A percentile compares a stretch with the other conserved stretches of the same genome.
Conservation (phyloP, 2,329 filamentous ascomycete species). For the Penicillium sp. region DNA sequence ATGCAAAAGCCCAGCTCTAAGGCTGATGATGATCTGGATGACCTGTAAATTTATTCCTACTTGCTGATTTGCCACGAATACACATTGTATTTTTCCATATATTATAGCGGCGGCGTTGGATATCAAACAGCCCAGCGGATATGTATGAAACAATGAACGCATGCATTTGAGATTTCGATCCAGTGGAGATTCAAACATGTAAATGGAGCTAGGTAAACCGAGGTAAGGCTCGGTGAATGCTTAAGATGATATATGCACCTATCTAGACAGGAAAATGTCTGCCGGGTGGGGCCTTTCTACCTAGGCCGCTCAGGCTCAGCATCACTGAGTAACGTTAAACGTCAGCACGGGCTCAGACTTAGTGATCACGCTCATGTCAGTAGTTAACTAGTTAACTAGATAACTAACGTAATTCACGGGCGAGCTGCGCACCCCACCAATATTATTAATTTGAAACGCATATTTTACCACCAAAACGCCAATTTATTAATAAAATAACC, state of each 20-base stretch:
- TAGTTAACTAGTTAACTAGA: too few relatives aligned
- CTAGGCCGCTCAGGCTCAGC: too few relatives aligned
- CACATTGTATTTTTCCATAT: constrained; percentile 17
- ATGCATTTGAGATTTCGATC: neutral
- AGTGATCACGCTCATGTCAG: too few relatives aligned
- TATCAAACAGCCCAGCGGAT: neutral
- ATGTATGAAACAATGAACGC: constrained; percentile 10
- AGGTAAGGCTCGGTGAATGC: neutral
- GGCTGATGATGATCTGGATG: constrained; percentile 34
- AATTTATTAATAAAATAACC: too few relatives aligned
- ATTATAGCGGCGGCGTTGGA: constrained; percentile 12
- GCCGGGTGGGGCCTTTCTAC: too few relatives aligned
- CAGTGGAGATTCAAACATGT: neutral
- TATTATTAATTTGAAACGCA: too few relatives aligned
- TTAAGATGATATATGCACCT: neutral
- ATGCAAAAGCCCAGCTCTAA: constrained; percentile 29
- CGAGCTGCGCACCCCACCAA: too few relatives aligned
- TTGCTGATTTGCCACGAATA: constrained; percentile 5
- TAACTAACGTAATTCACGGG: too few relatives aligned
- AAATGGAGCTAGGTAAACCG: neutral
- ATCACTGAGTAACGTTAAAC: too few relatives aligned
- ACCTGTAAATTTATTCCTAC: constrained; percentile 30
- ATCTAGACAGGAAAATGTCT: too few relatives aligned
- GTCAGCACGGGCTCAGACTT: too few relatives aligned
- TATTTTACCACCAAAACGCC: too few relatives aligned